Evolutionary conservation across 805 yeast genomes (phyloP), one percentile per base, ranked within the genome.

Genomic region (Metschnikowia proteae): DNA sequence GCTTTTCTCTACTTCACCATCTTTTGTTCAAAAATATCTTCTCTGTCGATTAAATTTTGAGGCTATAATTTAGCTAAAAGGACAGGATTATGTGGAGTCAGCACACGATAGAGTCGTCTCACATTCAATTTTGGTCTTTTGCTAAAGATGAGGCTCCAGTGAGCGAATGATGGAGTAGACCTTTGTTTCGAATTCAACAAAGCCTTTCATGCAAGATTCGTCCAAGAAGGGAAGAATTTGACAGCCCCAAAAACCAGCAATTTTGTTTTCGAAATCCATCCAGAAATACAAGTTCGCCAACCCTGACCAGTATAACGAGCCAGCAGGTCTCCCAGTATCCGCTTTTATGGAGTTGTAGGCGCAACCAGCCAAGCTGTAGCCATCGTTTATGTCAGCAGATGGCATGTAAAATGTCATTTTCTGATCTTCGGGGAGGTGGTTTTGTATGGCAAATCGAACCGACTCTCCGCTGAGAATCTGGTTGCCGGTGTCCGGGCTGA

Each of bases 191-290:
- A 57, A 57, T 41, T 46, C 51, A 13, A 46, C 13, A 34, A 49
- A 57, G 6, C 52, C 55, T 8, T 32, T 36, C 2, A 48, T 37
- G 38, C 59, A 57, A n/a, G 36, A 35, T 11, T 30, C 38, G 28
- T 69, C 73, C 50, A 63, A 54, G 36, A 56, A 55, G 3, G 77
- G 77, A 34, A 70, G 58, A 9, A 71, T 46, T 48, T 71, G 76
- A 17, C 68, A 55, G 17, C 64, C 76, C 67, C 70, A 71, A 39
- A 70, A 63, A 0, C 76, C 76, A 2, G 65, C 76, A 40, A 70
- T 52, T 25, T 58, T 60, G 41, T 69, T 71, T 29, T 71, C 58
- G 43, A 63, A 50, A 49, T 73, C 77, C 17, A 73, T 57, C 75
- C 76, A 73, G 50, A 59, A 73, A 56, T 53, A 68, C 38, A 70